A percentile compares a stretch with the other conserved stretches of the same genome.
Evolutionary conservation across 345 rosid species (phyloP).

Genomic region (Gynandropsis gynandra): DNA sequence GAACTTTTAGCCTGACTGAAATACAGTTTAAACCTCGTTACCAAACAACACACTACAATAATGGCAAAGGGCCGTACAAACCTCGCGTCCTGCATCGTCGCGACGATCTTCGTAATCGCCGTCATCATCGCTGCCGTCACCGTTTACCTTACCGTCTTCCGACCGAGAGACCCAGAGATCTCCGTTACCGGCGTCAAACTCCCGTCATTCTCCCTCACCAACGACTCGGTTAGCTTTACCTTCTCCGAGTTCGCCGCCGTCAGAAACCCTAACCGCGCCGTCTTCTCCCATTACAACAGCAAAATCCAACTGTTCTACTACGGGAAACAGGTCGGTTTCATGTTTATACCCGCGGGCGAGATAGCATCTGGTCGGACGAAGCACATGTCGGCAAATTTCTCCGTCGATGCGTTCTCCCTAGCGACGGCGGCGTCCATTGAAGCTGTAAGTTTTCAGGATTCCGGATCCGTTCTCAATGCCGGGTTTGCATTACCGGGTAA

Average conservation of each 20-base stretch:
- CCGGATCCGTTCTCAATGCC: constrained; percentile 10
- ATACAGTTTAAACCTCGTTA: constrained; percentile 17
- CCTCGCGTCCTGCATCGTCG: constrained; percentile 89
- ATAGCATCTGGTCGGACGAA: constrained; percentile 76
- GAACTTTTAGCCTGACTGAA: constrained; percentile 4
- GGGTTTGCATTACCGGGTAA: constrained; percentile 26
- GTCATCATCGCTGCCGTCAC: constrained; percentile 47
- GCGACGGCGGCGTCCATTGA: constrained; percentile 20
- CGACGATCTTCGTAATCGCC: constrained; percentile 67
- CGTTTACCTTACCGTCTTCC: constrained; percentile 79
- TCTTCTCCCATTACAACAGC: constrained; percentile 83
- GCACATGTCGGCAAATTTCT: constrained; percentile 71
- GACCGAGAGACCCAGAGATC: constrained; percentile 81
- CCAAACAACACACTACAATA: constrained; percentile 21
- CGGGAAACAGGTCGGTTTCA: constrained; percentile 78
- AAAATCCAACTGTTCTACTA: constrained; percentile 79
- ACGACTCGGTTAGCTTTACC: constrained; percentile 77
- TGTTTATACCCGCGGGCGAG: constrained; percentile 89
- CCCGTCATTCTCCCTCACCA: constrained; percentile 73
- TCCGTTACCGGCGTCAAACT: constrained; percentile 71
- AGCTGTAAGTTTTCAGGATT: constrained; percentile 6
- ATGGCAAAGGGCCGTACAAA: constrained; percentile 56
- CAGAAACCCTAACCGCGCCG: constrained; percentile 73
- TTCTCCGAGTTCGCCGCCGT: constrained; percentile 73
- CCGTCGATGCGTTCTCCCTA: constrained; percentile 76